Base-by-base conservation (phyloP, 345 rosid species). In the Salix udensis region DNA sequence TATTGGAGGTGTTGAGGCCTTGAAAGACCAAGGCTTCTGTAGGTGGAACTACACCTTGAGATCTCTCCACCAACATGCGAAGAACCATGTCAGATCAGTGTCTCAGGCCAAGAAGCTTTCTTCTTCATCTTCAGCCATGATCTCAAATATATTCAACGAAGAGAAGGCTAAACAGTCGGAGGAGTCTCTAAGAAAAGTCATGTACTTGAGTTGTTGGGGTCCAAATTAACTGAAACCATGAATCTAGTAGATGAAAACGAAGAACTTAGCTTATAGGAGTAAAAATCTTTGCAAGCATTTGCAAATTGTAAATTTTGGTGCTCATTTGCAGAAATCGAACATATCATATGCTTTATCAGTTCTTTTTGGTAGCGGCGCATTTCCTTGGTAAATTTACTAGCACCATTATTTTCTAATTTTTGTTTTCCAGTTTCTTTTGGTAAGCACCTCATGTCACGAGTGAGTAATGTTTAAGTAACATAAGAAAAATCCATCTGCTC, bases 21-120 rank as follows among this genome's bases (percentile, higher is more conserved):
- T 84, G 46, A 85, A 85, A 70, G 86, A 87, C 24, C 86, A 85
- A 55, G 86, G 86, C 0, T 74, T 82, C 62, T 83, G 79, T 70
- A 79, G 88, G 55, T 79, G 87, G 87, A 87, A 87, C 68, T 65
- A 65, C 18, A 58, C 79, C 7, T 11, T 74, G 4, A 77, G 78
- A 62, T 74, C 79, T 5, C 39, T 71, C 1, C 70, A 78, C 19
- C 81, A 78, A 2, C 77, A 80, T 18, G 78, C 76, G 8, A 81
- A 70, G 67, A 76, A 68, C 50, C 68, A 73, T 79, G 64, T 82
- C n/a, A 61, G 77, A 37, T 72, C 77, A 5, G 50, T 42, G 11
- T 62, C 31, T 73, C 73, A 37, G 26, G 79, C 78, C 24, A 68
- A 55, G n/a, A 79, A 64, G 18, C 80, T 79, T 65, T 74, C 83